A percentile compares a stretch with the other conserved stretches of the same genome.
Evolutionary conservation across 2,329 filamentous ascomycete species (phyloP).

Genomic region (Berkeleyomyces rouxiae): DNA sequence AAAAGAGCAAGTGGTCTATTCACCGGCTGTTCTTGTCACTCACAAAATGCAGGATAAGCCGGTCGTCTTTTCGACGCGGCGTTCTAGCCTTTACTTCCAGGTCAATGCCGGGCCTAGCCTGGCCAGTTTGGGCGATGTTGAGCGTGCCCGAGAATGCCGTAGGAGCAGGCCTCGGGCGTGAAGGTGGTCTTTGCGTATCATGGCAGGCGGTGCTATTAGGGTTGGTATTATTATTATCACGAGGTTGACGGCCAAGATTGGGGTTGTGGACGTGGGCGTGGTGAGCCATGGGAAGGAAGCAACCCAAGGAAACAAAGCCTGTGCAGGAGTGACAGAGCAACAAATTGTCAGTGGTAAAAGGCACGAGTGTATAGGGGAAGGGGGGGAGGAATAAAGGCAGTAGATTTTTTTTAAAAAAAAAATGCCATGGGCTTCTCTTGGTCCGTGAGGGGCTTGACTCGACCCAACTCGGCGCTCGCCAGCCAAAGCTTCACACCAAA

Average conservation of each 20-base stretch:
- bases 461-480: too few relatives aligned
- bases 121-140: not conserved
- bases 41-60: constrained; percentile 13
- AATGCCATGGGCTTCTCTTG: too few relatives aligned
- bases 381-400: too few relatives aligned
- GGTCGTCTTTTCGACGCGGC: constrained; percentile 3
- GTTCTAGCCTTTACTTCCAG: not conserved
- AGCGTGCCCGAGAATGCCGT: not conserved
- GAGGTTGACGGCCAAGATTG: not conserved
- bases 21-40: not conserved
- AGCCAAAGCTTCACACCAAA: too few relatives aligned
- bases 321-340: not conserved
- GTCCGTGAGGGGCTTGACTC: too few relatives aligned
- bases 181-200: not conserved
- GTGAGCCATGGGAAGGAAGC: not conserved
- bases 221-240: not conserved
- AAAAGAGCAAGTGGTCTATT: not conserved
- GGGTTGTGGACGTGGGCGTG: not conserved
- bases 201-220: not conserved
- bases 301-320: not conserved
- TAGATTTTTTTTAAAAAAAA: too few relatives aligned
- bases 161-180: not conserved
- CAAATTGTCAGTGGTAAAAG: too few relatives aligned
- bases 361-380: too few relatives aligned
- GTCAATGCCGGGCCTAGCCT: not conserved